phyloP scores from a whole-genome alignment of 768 basidiomycete genomes.

The Tylopilus rubrobrunneus region DNA sequence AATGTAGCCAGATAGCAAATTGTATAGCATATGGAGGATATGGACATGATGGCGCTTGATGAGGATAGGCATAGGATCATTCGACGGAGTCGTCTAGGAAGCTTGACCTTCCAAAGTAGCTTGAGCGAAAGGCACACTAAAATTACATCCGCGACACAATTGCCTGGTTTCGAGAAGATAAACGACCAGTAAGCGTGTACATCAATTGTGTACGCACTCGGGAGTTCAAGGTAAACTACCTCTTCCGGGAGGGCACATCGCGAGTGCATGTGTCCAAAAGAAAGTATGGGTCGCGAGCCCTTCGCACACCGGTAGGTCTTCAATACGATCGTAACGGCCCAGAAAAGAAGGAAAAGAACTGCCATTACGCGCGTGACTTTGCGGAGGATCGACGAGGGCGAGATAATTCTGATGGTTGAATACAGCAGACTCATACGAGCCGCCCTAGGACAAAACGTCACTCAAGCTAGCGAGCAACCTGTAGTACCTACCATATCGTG shows the following conservation, averaged over 20 bases:
- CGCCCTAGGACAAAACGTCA: background rate
- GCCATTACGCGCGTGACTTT: background rate
- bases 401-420: background rate
- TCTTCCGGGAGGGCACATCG: too few relatives aligned
- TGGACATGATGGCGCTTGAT: constrained; percentile 7
- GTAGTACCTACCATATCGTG: background rate
- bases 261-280: too few relatives aligned
- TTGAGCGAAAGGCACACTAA: constrained; percentile 5
- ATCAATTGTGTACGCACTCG: too few relatives aligned
- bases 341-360: background rate
- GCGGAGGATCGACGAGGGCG: background rate
- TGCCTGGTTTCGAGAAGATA: background rate
- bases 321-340: background rate
- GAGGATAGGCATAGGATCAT: constrained; percentile 18
- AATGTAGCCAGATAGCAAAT: background rate
- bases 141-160: constrained; percentile 1
- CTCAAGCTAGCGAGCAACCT: too few relatives aligned
- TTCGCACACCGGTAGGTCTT: background rate
- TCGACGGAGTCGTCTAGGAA: constrained; percentile 8
- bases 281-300: too few relatives aligned
- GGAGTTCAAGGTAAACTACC: too few relatives aligned
- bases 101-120: constrained; percentile 12
- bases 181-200: too few relatives aligned
- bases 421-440: background rate
- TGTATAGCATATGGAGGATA: background rate